Base-by-base conservation (phyloP, 2,329 filamentous ascomycete species). In the Claviceps quebecensis region DNA sequence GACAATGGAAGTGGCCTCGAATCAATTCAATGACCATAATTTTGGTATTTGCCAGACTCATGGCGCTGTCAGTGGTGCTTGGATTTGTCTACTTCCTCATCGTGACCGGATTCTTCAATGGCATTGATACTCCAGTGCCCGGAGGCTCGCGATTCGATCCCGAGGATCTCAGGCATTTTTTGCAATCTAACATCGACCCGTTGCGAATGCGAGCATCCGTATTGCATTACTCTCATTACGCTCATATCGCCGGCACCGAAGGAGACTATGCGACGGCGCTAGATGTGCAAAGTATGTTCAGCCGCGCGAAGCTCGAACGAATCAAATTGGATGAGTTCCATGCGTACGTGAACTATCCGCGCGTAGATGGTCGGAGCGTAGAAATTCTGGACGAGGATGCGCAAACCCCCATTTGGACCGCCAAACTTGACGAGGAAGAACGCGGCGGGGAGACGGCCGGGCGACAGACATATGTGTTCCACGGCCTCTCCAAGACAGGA, bases 301-400 rank as follows among this genome's bases (percentile, higher is more conserved):
- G 72, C 57, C 76, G 75, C 48, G 82, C 83, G 45, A 78, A 80
- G 4, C 74, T 98, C 61, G 89, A 95, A 59, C 74, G 84, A 52
- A 82, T 95, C 26, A 70, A 73, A 48, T 75, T 88, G 60, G 85
- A 95, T 60, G 80, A 88, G 63, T 95, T 87, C 65, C 77, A 84
- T 59, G 90, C 94, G 16, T 97, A 96, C 64, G 72, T 97, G 61
- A 97, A 97, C 67, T 98, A 95, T 64, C 89, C 93, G 0, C 84
- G 75, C 56, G 70, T 76, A 29, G 83, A 80, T 54, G 93, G 91
- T 13, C 77, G 93, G 48, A 78, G 82, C 53, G 83, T 98, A 40
- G 82, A 90, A 55, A 86, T 98, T 48, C 72, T 95, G 55, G 81
- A 84, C 38, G 76, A 76, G 0, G 78, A 83, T 49, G 82, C 75